These are phyloP conservation scores for Haplosporangium sp. DNA, from an alignment of 371 early-diverging fungal species.

Conservation along the genomic window DNA sequence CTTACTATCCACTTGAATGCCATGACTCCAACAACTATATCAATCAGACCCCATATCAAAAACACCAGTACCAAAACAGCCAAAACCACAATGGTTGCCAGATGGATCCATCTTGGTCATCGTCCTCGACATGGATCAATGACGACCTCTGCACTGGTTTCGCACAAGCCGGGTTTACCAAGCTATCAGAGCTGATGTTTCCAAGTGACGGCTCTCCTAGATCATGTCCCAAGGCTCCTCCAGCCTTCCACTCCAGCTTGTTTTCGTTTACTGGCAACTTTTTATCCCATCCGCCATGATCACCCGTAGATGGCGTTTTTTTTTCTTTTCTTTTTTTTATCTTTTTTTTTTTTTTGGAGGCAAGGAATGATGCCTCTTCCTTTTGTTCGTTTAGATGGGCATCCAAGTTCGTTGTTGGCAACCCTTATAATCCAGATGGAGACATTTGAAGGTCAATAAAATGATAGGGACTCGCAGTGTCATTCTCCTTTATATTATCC, in stretches of 20 bases:
- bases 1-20: conserved; percentile 12
- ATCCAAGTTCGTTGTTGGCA: too few species aligned
- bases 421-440: too few species aligned
- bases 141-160: conserved; percentile 19
- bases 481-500: too few species aligned
- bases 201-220: conserved; percentile 7
- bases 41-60: conserved; percentile 9
- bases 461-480: too few species aligned
- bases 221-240: neutral
- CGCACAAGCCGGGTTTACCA: conserved; percentile 28
- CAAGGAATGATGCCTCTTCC: neutral
- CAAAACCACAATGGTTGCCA: neutral
- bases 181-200: conserved; percentile 33
- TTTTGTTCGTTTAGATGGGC: neutral
- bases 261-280: conserved; percentile 14
- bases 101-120: conserved; percentile 24
- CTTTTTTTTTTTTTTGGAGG: conserved; percentile 2
- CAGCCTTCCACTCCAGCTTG: conserved; percentile 4
- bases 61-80: conserved; percentile 6
- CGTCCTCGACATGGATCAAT: conserved; percentile 22
- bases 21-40: conserved; percentile 21
- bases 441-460: too few species aligned
- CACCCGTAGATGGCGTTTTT: conserved; percentile 3
- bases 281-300: conserved; percentile 6
- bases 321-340: conserved; percentile 16